Conservation (phyloP, 768 basidiomycete genomes). For the Tubosaeta sp. region DNA sequence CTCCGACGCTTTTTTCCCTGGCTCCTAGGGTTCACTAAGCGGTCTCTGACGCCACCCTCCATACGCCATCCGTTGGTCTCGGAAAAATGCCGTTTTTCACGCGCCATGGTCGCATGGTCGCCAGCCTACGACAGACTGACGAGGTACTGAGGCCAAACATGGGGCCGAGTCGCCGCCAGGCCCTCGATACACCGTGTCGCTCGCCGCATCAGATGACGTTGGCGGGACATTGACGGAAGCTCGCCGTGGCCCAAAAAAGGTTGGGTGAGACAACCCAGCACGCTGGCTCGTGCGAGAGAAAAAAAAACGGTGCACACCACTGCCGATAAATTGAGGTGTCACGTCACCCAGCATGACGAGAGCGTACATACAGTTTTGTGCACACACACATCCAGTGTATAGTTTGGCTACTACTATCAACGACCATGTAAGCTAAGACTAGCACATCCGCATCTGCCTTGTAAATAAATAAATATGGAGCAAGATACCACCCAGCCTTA, state of each 20-base stretch:
- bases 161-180: not conserved
- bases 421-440: not conserved
- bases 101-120: no score
- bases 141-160: not conserved
- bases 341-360: not conserved
- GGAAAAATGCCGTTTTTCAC: no score
- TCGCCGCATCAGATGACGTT: not conserved
- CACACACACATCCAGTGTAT: no score
- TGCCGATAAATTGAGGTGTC: not conserved
- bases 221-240: not conserved
- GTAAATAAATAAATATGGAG: not conserved
- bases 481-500: not conserved
- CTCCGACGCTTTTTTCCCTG: no score
- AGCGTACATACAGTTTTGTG: no score
- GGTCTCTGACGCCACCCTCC: no score
- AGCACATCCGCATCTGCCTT: not conserved
- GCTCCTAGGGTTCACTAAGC: no score
- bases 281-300: not conserved
- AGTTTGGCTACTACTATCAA: not conserved
- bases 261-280: not conserved
- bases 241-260: not conserved
- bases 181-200: not conserved
- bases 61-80: no score
- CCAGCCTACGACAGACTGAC: no score
- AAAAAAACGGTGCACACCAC: not conserved